A percentile compares a stretch with the other conserved stretches of the same genome.
Evolutionary conservation across 2,329 filamentous ascomycete species (phyloP).

Genomic region (Esteya vermicola): DNA sequence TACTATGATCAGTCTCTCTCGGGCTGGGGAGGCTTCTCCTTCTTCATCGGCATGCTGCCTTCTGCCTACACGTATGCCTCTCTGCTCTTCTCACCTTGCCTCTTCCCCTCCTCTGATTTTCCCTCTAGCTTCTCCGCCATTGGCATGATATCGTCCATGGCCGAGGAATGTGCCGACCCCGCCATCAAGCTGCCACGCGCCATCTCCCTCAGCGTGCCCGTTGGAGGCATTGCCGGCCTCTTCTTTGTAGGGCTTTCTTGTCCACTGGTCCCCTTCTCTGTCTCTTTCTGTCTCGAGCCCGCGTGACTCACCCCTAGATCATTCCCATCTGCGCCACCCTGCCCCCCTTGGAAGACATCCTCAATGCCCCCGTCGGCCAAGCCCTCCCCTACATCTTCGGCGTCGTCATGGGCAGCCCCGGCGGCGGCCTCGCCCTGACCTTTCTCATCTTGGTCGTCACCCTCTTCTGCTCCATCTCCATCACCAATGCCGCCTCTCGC

Average conservation of each 20-base stretch:
- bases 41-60: constrained; percentile 7
- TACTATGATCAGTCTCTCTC: constrained; percentile 12
- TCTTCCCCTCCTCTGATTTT: too few relatives aligned
- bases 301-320: constrained; percentile 34
- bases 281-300: constrained; percentile 25
- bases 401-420: constrained; percentile 24
- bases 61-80: constrained; percentile 2
- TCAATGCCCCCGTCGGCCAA: constrained; percentile 25
- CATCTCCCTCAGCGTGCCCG: constrained; percentile 2
- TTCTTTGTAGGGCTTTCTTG: constrained; percentile 6
- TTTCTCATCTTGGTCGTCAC: constrained; percentile 28
- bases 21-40: constrained; percentile 25
- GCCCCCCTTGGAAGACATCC: constrained; percentile 28
- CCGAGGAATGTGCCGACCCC: constrained; percentile 7
- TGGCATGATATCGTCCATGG: constrained; percentile 8
- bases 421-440: constrained; percentile 25
- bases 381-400: constrained; percentile 31
- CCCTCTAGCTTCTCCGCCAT: constrained; percentile 4
- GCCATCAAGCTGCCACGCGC: constrained; percentile 5
- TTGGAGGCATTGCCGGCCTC: constrained; percentile 5
- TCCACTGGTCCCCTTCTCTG: too few relatives aligned
- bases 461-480: constrained; percentile 22
- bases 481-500: constrained; percentile 16
- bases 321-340: constrained; percentile 37
- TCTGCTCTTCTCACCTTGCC: neutral